Evolutionary conservation across 495 filamentous ascomycete species (phyloP).

Genomic region (Hyaloscypha finlandica): DNA sequence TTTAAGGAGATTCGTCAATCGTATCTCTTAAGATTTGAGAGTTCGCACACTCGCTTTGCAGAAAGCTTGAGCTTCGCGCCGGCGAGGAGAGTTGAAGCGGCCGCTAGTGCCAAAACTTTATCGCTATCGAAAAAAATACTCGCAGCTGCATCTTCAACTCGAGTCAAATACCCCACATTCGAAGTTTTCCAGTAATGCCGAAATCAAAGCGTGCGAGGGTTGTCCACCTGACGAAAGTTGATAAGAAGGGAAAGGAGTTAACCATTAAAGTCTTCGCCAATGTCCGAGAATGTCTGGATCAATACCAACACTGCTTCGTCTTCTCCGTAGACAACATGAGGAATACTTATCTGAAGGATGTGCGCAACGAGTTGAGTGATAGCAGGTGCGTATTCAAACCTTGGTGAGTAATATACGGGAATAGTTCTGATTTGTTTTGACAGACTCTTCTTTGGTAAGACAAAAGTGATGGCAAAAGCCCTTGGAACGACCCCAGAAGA

Average conservation of each 20-base stretch:
- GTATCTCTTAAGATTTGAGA: too few species aligned
- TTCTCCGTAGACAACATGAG: constrained; percentile 98
- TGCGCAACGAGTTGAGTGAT: constrained; percentile 79
- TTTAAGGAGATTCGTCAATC: constrained; percentile 8
- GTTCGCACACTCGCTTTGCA: neutral
- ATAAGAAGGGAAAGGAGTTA: constrained; percentile 89
- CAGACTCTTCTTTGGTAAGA: constrained; percentile 97
- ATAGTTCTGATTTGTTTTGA: constrained; percentile 2
- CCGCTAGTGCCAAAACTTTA: constrained; percentile 24
- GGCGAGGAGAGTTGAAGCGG: neutral
- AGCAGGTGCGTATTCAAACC: constrained; percentile 62
- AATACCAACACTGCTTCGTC: constrained; percentile 89
- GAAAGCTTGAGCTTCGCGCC: neutral
- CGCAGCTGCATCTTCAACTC: neutral
- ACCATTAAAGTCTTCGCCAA: constrained; percentile 85
- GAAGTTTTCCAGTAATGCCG: constrained; percentile 67
- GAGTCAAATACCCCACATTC: constrained; percentile 7
- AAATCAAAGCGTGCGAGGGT: constrained; percentile 91
- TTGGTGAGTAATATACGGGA: neutral
- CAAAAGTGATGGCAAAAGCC: constrained; percentile 95
- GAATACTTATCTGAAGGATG: constrained; percentile 93
- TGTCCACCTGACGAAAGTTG: constrained; percentile 83
- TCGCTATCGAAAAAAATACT: constrained; percentile 18
- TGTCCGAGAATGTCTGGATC: constrained; percentile 80
- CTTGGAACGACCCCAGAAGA: constrained; percentile 74